Conservation (phyloP, 2,329 filamentous ascomycete genomes). For the Gaeumannomyces tritici region DNA sequence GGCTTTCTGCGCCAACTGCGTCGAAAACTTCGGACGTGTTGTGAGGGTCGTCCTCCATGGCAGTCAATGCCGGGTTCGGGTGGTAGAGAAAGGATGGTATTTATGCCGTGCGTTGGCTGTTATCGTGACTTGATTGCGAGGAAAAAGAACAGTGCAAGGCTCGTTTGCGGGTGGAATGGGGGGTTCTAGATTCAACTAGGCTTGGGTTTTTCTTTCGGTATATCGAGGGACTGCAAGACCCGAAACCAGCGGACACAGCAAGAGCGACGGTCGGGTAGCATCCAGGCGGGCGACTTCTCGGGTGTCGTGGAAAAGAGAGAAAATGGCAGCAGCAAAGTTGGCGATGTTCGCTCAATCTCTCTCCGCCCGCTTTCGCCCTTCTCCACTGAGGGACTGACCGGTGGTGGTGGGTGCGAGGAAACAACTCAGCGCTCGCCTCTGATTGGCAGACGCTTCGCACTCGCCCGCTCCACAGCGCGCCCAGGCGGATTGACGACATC, state of each 20-base stretch:
- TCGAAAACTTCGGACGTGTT: slow-evolving; percentile 29
- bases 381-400: not conserved
- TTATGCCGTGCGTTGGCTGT: not conserved
- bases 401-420: not conserved
- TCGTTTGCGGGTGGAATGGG: not conserved
- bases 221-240: not conserved
- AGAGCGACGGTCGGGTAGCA: not conserved
- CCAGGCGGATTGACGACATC: not conserved
- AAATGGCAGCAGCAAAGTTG: not conserved
- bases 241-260: not conserved
- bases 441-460: not conserved
- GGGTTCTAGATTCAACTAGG: not conserved
- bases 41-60: slow-evolving; percentile 34
- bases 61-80: not conserved
- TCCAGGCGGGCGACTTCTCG: not conserved
- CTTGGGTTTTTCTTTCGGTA: not conserved
- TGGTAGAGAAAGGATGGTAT: not conserved
- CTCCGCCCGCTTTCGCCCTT: not conserved
- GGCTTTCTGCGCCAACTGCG: slow-evolving; percentile 19
- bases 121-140: not conserved
- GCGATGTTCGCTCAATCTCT: not conserved
- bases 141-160: not conserved
- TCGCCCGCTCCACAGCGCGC: not conserved
- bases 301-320: not conserved
- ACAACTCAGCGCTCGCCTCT: not conserved